Base-by-base conservation (phyloP, 345 rosid genomes). In the Populus pruinosa region DNA sequence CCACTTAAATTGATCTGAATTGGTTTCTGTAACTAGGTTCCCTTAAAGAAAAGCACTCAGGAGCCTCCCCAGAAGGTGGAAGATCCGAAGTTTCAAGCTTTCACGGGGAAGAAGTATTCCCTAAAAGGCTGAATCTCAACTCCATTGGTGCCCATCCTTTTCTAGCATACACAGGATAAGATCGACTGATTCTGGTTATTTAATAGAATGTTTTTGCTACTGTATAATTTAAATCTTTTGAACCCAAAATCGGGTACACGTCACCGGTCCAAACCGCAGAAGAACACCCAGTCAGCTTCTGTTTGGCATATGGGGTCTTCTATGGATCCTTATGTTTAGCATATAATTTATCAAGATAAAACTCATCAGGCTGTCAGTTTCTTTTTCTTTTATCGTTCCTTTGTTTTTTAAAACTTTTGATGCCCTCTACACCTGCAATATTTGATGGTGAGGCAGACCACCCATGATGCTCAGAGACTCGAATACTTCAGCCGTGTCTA, bases 81-180 rank as follows among this genome's bases (percentile, higher is more conserved):
- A 65, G 87, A 87, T 71, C 78, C 85, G 3, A 87, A 86, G 83
- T 89, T 89, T 77, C 83, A 89, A 69, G 90, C 89, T 23, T 90
- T 91, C 80, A 83, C 89, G 2, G 92, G 96, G 83, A 90, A 89
- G 80, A 91, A 89, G 71, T 90, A 90, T 77, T 86, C 89, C 31
- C 73, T 91, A 61, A 88, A 77, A 72, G 83, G 78, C 50, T 86
- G 81, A 85, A 29, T 7, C 67, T 63, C 31, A 12, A 63, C 31
- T 63, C 33, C 16, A n/a, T 25, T 63, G 13, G 12, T 12, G 13
- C 8, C 67, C 36, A 23, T 23, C 18, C 1, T 20, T 23, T 20
- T 35, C 17, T 16, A 14, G 1, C 8, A 35, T 6, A 7, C 33
- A 12, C 43, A 65, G 8, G 68, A 64, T 31, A 7, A 36, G 35